A percentile compares a stretch with the other conserved stretches of the same genome.
Conservation (phyloP, 768 basidiomycete species). For the Symmetrospora coprosmae region DNA sequence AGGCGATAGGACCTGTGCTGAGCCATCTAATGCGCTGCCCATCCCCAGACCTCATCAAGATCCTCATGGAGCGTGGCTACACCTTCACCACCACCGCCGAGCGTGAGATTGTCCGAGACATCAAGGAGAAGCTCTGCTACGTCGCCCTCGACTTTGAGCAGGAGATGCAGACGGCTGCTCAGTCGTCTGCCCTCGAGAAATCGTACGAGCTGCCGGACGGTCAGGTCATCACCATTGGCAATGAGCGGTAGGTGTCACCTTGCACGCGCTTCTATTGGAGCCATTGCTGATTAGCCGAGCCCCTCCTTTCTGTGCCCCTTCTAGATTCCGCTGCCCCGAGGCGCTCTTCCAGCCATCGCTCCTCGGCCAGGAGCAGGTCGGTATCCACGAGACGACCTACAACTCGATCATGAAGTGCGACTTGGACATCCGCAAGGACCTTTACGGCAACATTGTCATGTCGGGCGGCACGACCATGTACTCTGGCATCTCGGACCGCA, state of each 20-base stretch:
- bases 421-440: conserved; percentile 61
- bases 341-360: conserved; percentile 62
- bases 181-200: conserved; percentile 80
- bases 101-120: conserved; percentile 68
- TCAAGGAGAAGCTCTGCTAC: conserved; percentile 95
- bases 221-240: conserved; percentile 87
- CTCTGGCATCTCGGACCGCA: conserved; percentile 87
- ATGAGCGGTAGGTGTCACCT: conserved; percentile 50
- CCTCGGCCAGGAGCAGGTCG: conserved; percentile 61
- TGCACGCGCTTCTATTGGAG: conserved; percentile 33
- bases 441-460: conserved; percentile 66
- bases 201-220: conserved; percentile 83
- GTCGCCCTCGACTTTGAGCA: conserved; percentile 89
- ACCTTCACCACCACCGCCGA: conserved; percentile 71
- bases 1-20: background rate
- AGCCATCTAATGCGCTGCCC: background rate
- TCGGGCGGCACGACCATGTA: conserved; percentile 60
- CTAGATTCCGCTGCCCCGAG: conserved; percentile 51
- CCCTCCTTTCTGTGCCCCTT: background rate
- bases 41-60: conserved; percentile 57
- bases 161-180: conserved; percentile 78
- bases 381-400: conserved; percentile 78
- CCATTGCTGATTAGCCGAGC: conserved; percentile 21
- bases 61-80: conserved; percentile 80
- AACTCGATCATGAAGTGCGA: conserved; percentile 84